Conservation (phyloP, 2,329 filamentous ascomycete genomes). For the Talaromyces marneffei region DNA sequence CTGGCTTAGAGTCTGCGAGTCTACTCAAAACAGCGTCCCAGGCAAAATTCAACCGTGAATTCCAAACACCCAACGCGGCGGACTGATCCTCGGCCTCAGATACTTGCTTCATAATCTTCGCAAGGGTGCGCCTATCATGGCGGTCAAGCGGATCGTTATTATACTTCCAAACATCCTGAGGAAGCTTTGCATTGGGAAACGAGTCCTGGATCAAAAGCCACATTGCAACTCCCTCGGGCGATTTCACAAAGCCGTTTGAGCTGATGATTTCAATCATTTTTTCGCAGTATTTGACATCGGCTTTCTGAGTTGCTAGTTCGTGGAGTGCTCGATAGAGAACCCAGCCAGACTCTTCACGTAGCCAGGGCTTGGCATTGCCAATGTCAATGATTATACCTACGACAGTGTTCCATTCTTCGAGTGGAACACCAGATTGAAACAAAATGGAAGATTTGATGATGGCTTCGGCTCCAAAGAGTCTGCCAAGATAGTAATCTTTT, state of each 20-base stretch:
- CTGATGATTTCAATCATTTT: conserved; percentile 58
- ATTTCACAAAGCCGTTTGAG: conserved; percentile 64
- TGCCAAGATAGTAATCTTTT: conserved; percentile 76
- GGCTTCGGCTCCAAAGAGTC: conserved; percentile 79
- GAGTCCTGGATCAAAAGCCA: conserved; percentile 67
- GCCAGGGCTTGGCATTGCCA: conserved; percentile 77
- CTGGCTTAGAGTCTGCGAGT: conserved; percentile 27
- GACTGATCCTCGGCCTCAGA: conserved; percentile 27
- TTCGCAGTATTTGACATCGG: conserved; percentile 49
- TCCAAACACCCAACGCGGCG: conserved; percentile 62
- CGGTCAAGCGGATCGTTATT: conserved; percentile 64
- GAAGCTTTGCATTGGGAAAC: conserved; percentile 60
- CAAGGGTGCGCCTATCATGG: conserved; percentile 62
- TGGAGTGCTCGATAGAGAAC: conserved; percentile 68
- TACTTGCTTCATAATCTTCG: conserved; percentile 70
- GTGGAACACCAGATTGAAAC: conserved; percentile 52
- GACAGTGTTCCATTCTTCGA: conserved; percentile 51
- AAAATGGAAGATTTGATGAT: conserved; percentile 74
- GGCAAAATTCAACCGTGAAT: conserved; percentile 75
- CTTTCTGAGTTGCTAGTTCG: conserved; percentile 41
- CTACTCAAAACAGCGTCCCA: conserved; percentile 70
- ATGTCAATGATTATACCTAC: conserved; percentile 68
- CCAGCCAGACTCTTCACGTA: conserved; percentile 81
- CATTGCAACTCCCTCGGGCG: conserved; percentile 81
- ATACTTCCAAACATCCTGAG: conserved; percentile 63